Evolutionary conservation across 2,329 filamentous ascomycete genomes (phyloP).

Genomic region (Colletotrichum sidae): DNA sequence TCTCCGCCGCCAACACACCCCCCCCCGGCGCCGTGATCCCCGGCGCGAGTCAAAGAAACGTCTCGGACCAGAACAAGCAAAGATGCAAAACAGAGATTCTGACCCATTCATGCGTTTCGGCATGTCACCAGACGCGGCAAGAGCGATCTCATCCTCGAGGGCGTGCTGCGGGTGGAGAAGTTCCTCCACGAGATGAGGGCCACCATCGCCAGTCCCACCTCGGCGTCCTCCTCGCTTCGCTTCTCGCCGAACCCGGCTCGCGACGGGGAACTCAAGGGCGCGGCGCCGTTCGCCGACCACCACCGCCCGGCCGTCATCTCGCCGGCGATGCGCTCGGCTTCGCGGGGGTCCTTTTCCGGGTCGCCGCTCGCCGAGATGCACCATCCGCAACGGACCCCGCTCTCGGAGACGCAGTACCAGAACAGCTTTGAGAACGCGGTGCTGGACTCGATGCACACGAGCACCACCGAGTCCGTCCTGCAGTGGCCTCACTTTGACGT

Average conservation of each 20-base stretch:
- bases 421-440: slow-evolving; percentile 58
- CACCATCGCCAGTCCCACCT: slow-evolving; percentile 48
- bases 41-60: slow-evolving; percentile 1
- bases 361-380: slow-evolving; percentile 39
- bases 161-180: slow-evolving; percentile 60
- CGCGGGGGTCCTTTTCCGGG: slow-evolving; percentile 39
- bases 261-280: slow-evolving; percentile 28
- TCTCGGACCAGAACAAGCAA: neutral
- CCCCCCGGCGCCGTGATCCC: slow-evolving; percentile 17
- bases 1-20: neutral
- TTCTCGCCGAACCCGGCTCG: slow-evolving; percentile 28
- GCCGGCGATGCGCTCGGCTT: slow-evolving; percentile 41
- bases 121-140: slow-evolving; percentile 55
- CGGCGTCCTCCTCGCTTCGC: slow-evolving; percentile 24
- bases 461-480: slow-evolving; percentile 62
- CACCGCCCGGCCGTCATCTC: slow-evolving; percentile 31
- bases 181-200: slow-evolving; percentile 58
- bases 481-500: slow-evolving; percentile 63
- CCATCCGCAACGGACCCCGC: slow-evolving; percentile 39
- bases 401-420: slow-evolving; percentile 40
- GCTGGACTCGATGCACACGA: slow-evolving; percentile 62
- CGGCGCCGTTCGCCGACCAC: slow-evolving; percentile 20
- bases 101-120: slow-evolving; percentile 16
- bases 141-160: slow-evolving; percentile 63
- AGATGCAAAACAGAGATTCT: neutral